Conservation (phyloP, 2,329 filamentous ascomycete genomes). For the Colletotrichum horii region DNA sequence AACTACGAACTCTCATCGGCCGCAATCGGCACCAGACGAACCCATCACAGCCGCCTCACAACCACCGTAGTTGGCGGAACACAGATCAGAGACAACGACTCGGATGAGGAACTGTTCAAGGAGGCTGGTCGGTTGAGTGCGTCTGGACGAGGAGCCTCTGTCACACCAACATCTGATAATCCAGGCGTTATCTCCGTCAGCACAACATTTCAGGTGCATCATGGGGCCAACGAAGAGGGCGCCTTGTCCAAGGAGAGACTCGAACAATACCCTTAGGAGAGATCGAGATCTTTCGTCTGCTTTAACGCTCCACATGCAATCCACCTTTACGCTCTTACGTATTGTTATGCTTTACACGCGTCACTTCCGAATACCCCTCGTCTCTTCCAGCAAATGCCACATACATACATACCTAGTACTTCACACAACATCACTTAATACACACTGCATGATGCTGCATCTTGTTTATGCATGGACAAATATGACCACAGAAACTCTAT, state of each 20-base stretch:
- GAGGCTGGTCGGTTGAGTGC: neutral
- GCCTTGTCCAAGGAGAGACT: neutral
- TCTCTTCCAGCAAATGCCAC: neutral
- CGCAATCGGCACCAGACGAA: neutral
- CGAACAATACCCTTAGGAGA: neutral
- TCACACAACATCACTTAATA: neutral
- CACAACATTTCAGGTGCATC: conserved; percentile 12
- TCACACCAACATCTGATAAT: neutral
- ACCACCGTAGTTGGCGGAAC: conserved; percentile 16
- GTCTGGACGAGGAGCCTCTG: neutral
- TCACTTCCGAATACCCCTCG: neutral
- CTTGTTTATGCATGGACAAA: neutral
- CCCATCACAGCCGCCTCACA: conserved; percentile 10
- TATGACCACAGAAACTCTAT: neutral
- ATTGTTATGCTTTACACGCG: neutral
- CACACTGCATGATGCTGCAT: neutral
- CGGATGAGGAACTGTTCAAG: conserved; percentile 14
- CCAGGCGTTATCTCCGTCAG: conserved; percentile 3
- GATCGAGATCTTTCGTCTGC: neutral
- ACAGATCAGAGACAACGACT: conserved; percentile 6
- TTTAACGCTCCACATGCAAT: neutral
- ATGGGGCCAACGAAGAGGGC: neutral
- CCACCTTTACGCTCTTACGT: neutral
- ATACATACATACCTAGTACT: neutral
- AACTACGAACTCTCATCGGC: conserved; percentile 15